phyloP scores from a whole-genome alignment of 169 alveolate genomes.

The Plasmodium adleri region DNA sequence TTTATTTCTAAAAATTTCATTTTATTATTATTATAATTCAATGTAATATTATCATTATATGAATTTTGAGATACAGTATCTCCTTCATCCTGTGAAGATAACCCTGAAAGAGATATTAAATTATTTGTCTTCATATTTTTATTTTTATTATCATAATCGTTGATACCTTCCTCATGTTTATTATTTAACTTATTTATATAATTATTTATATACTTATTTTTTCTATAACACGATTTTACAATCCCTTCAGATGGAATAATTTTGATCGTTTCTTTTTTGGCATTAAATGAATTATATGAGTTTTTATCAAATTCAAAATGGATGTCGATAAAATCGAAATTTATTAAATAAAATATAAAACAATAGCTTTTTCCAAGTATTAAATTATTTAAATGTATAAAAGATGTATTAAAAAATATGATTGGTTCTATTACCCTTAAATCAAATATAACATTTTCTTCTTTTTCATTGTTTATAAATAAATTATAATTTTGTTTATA shows the following conservation, averaged over 20 bases:
- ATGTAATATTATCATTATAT: too few relatives aligned
- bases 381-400: conserved; percentile 65
- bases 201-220: conserved; percentile 21
- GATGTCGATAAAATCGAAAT: conserved; percentile 58
- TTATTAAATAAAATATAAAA: conserved; percentile 61
- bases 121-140: not conserved
- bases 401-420: conserved; percentile 61
- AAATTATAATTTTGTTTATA: conserved; percentile 42
- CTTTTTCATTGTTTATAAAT: conserved; percentile 25
- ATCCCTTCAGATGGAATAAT: conserved; percentile 51
- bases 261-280: conserved; percentile 59
- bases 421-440: conserved; percentile 45
- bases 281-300: conserved; percentile 52
- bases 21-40: not conserved
- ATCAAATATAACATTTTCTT: conserved; percentile 18
- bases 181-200: conserved; percentile 27
- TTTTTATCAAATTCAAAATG: conserved; percentile 73
- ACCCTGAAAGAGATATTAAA: not conserved
- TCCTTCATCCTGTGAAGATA: not conserved
- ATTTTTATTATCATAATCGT: not conserved
- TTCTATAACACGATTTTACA: conserved; percentile 68
- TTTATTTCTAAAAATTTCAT: not conserved
- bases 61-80: too few relatives aligned
- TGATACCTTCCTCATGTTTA: not conserved
- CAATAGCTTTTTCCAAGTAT: conserved; percentile 66